Evolutionary conservation across 73 alveolate species (phyloP).

Genomic region (Uronychia setigera): DNA sequence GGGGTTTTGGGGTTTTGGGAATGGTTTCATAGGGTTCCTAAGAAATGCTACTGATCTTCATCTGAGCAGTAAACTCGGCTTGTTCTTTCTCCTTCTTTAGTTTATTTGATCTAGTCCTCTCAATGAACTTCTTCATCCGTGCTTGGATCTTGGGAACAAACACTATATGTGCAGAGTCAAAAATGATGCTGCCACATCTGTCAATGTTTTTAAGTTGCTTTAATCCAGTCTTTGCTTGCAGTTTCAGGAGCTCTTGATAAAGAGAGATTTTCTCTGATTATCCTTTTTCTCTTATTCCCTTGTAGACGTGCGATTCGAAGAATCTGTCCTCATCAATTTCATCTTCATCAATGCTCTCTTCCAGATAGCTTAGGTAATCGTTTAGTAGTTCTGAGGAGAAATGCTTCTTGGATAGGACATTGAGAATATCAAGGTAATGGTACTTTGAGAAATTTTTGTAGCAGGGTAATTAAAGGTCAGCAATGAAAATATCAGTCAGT

Average conservation of each 20-base stretch:
- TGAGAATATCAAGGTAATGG: slow-evolving; percentile 31
- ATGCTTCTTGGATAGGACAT: slow-evolving; percentile 7
- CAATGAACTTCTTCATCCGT: not conserved
- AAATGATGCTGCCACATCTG: not conserved
- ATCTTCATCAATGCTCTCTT: not conserved
- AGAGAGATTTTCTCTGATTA: not conserved
- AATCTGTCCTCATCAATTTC: not conserved
- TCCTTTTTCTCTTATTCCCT: not conserved
- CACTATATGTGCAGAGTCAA: slow-evolving; percentile 6
- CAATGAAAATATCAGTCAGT: slow-evolving; percentile 22
- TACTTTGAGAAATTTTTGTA: slow-evolving; percentile 25
- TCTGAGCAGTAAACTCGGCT: too few species aligned
- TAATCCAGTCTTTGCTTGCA: not conserved
- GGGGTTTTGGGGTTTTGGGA: too few species aligned
- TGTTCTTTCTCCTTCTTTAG: not conserved
- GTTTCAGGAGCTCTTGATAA: not conserved
- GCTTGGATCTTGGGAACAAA: slow-evolving; percentile 2
- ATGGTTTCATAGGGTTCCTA: not conserved
- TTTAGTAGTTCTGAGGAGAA: not conserved
- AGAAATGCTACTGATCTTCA: not conserved
- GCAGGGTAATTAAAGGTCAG: slow-evolving; percentile 33
- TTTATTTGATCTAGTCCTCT: not conserved
- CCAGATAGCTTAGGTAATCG: not conserved
- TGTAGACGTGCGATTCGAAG: not conserved
- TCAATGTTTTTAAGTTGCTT: slow-evolving; percentile 1